Base-by-base conservation (phyloP, 2,329 filamentous ascomycete species). In the Catunica adiposa region DNA sequence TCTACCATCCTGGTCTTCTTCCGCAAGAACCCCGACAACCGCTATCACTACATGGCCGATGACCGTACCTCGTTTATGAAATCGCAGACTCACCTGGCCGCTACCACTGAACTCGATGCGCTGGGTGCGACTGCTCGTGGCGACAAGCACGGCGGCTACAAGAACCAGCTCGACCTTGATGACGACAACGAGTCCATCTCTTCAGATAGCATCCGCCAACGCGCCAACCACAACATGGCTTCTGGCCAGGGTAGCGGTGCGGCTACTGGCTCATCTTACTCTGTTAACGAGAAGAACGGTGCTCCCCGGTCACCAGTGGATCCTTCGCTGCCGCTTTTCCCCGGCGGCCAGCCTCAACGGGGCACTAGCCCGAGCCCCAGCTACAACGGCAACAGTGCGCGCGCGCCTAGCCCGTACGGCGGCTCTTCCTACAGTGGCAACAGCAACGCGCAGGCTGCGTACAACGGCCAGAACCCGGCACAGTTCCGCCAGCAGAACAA, bases 41-140 rank as follows among this genome's bases (percentile, higher is more conserved):
- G 89, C 59, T 97, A 97, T 70, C 88, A 95, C 69, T 89, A 88
- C 63, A 96, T 97, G 89, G 84, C 85, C 55, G 90, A 97, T 64
- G 90, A 97, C 68, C 84, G 90, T 63, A 88, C 87, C 53, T 96
- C 89, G 8, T 96, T 97, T 71, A 95, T 96, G 81, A 96, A 96
- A 74, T 95, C 89, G 14, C 86, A 92, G 68, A 86, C 86, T 3
- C 83, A 90, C 64, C 73, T 95, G 55, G 79, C 70, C 48, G 71
- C 75, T 15, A 87, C 84, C 3, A 94, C 89, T 6, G 89, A 96
- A 69, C 77, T 96, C 53, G 89, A 96, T 67, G 89, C 89, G 7
- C 73, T 96, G 57, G 89, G 86, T 61, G 86, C 86, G 15, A 94
- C 89, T 3, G 89, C 89, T 34, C 83, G 89, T 64, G 89, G 89